Percentiles rank a stretch among this genome's conserved stretches.
phyloP scores from a whole-genome alignment of 139 green algal genomes.

The Chlorella sp. region DNA sequence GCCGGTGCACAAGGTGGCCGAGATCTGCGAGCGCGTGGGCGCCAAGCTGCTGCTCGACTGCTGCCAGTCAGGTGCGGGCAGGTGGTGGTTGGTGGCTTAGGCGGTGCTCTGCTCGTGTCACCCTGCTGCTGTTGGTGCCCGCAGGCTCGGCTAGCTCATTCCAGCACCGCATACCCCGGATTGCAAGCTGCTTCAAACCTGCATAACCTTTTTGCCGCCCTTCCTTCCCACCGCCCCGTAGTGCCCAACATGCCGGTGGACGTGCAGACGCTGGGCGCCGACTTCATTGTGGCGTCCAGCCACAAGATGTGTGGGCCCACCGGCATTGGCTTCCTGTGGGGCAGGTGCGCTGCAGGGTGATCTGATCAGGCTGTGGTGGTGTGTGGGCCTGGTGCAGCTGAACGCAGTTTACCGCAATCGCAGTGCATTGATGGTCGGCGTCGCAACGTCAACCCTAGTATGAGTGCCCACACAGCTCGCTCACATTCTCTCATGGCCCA shows the following conservation, averaged over 20 bases:
- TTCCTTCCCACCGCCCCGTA: neutral
- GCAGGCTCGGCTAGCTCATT: no score
- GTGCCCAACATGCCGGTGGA: slow-evolving; percentile 96
- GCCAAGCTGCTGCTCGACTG: slow-evolving; percentile 94
- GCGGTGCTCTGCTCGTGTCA: neutral
- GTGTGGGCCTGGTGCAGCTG: neutral
- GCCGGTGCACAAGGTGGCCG: slow-evolving; percentile 56
- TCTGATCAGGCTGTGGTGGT: no score
- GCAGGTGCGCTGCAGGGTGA: slow-evolving; percentile 43
- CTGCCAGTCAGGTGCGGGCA: slow-evolving; percentile 81
- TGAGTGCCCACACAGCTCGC: no score
- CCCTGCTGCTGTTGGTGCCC: neutral
- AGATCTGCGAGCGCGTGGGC: slow-evolving; percentile 66
- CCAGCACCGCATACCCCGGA: no score
- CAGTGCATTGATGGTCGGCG: no score
- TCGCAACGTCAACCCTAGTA: no score
- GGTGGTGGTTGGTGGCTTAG: no score
- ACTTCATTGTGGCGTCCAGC: slow-evolving; percentile 94
- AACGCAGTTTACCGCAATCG: neutral
- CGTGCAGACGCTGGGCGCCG: slow-evolving; percentile 86
- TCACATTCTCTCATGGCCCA: no score
- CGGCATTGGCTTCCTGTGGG: slow-evolving; percentile 98
- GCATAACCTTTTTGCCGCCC: no score
- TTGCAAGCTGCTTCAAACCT: no score
- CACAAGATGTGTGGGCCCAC: slow-evolving; percentile 99